A percentile compares a stretch with the other conserved stretches of the same genome.
phyloP scores from a whole-genome alignment of 768 basidiomycete genomes.

The Boletus subcaerulescens region DNA sequence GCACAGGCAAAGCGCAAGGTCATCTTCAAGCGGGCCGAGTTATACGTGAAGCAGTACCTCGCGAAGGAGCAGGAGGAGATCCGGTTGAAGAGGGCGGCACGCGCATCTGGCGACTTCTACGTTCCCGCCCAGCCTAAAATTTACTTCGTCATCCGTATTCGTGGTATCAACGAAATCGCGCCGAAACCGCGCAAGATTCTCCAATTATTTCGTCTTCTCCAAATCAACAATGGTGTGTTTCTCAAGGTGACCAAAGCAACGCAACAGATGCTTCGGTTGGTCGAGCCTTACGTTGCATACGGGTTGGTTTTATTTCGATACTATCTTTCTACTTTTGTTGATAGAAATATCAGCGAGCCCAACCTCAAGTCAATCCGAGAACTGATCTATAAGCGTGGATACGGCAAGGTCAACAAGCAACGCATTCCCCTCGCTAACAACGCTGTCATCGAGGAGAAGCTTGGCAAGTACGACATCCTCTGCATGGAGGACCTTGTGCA shows the following conservation, averaged over 20 bases:
- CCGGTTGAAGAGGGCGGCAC: slow-evolving; percentile 89
- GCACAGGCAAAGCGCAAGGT: slow-evolving; percentile 91
- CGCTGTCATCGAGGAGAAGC: slow-evolving; percentile 82
- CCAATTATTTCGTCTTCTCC: slow-evolving; percentile 95
- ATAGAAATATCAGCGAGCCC: slow-evolving; percentile 61
- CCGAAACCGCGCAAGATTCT: slow-evolving; percentile 99
- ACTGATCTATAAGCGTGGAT: slow-evolving; percentile 98
- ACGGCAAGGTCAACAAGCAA: slow-evolving; percentile 97
- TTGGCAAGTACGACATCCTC: slow-evolving; percentile 94
- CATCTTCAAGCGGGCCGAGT: slow-evolving; percentile 98
- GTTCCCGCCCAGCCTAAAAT: slow-evolving; percentile 96
- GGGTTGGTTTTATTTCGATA: slow-evolving; percentile 52
- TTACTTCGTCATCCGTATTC: slow-evolving; percentile 96
- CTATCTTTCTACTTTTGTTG: neutral
- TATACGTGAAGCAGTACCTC: slow-evolving; percentile 96
- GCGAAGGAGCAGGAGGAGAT: slow-evolving; percentile 94
- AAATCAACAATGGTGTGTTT: slow-evolving; percentile 99
- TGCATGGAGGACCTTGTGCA: slow-evolving; percentile 97
- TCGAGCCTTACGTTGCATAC: slow-evolving; percentile 97
- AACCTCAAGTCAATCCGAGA: slow-evolving; percentile 97
- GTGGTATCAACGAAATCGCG: slow-evolving; percentile 99
- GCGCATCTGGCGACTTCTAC: slow-evolving; percentile 92
- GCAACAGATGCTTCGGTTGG: slow-evolving; percentile 95
- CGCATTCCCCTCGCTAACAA: slow-evolving; percentile 95
- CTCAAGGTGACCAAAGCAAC: slow-evolving; percentile 96